Evolutionary conservation across 352 stramenopile species (phyloP).

Genomic region (Plasmopara viticola): DNA sequence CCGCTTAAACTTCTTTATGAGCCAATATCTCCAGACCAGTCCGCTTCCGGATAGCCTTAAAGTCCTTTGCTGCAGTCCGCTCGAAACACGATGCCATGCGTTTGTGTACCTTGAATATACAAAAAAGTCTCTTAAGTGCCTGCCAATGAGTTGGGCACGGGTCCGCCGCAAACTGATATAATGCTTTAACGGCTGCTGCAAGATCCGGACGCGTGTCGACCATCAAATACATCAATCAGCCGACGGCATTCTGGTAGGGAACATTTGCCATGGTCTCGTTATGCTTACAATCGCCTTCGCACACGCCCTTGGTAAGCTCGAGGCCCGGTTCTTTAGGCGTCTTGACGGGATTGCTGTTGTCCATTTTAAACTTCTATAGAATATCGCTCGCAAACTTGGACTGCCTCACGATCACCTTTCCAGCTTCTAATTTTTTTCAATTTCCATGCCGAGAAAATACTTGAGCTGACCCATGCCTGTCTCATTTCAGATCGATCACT

Average conservation of each 20-base stretch:
- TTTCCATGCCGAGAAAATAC: background rate
- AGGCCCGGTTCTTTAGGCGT: background rate
- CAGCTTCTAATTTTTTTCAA: background rate
- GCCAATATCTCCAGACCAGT: background rate
- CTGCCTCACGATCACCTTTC: background rate
- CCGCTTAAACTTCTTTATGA: no score
- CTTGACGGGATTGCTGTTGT: background rate
- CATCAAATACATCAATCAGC: background rate
- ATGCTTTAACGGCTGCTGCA: background rate
- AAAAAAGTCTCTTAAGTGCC: no score
- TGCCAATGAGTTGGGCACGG: background rate
- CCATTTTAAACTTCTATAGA: background rate
- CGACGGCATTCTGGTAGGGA: background rate
- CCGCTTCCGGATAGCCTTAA: background rate
- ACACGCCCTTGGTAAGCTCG: background rate
- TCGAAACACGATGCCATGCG: background rate
- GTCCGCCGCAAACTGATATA: background rate
- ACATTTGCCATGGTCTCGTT: background rate
- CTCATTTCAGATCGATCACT: background rate
- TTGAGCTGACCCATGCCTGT: background rate
- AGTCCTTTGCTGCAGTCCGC: background rate
- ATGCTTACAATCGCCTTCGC: background rate
- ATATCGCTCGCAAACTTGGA: background rate
- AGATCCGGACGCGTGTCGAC: background rate
- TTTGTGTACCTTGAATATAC: background rate